A percentile compares a stretch with the other conserved stretches of the same genome.
phyloP scores from a whole-genome alignment of 2,329 filamentous ascomycete genomes.

The Cephalotrichum gorgonifer region DNA sequence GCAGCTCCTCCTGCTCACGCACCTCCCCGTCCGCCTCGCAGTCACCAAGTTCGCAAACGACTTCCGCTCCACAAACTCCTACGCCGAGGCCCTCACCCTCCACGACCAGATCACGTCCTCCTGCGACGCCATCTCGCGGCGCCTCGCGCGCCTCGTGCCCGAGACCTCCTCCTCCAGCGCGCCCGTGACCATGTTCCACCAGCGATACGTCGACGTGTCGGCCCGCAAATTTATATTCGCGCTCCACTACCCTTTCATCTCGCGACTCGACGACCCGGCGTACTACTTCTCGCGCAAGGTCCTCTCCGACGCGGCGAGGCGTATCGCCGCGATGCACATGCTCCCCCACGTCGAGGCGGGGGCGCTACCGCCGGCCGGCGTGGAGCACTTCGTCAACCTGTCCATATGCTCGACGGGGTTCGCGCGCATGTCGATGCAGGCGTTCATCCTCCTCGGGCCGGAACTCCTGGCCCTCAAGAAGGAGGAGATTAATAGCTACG shows the following conservation, averaged over 20 bases:
- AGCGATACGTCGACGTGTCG: conserved; percentile 36
- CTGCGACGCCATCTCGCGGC: conserved; percentile 29
- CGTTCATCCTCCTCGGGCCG: conserved; percentile 23
- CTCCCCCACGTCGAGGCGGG: conserved; percentile 5
- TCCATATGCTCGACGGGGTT: conserved; percentile 26
- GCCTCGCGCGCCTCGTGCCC: conserved; percentile 15
- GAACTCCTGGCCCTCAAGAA: conserved; percentile 28
- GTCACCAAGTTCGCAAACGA: conserved; percentile 32
- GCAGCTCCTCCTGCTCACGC: conserved; percentile 29
- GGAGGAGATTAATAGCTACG: conserved; percentile 28
- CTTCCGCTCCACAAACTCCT: conserved; percentile 21
- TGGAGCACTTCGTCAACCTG: conserved; percentile 25
- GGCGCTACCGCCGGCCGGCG: conserved; percentile 4
- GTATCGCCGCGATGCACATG: conserved; percentile 27
- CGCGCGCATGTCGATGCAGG: conserved; percentile 24
- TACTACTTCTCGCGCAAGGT: conserved; percentile 42
- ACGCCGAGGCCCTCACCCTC: conserved; percentile 32
- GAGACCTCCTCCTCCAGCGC: background rate
- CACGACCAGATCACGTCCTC: conserved; percentile 28
- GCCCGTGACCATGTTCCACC: conserved; percentile 22
- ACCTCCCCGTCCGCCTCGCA: conserved; percentile 30
- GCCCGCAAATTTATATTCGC: conserved; percentile 43
- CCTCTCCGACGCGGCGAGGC: conserved; percentile 34
- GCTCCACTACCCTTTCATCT: conserved; percentile 44
- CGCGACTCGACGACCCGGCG: conserved; percentile 26